Evolutionary conservation across 257 asterid genomes (phyloP).

Genomic region (Leonotis leonurus): DNA sequence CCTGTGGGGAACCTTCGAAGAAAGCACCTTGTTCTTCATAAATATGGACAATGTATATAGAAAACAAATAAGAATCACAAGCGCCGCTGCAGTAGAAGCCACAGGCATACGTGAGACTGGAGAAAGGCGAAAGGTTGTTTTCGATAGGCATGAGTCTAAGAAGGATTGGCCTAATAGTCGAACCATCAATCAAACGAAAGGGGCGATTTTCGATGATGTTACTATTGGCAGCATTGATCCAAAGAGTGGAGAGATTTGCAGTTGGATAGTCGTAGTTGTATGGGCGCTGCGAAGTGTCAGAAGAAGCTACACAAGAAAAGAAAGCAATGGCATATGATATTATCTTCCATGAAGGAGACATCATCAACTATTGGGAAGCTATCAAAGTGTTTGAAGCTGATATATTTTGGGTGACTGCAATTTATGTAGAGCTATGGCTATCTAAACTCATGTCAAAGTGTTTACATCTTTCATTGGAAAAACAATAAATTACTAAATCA

Average conservation of each 20-base stretch:
- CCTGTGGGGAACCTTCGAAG: background rate
- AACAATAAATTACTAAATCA: too few relatives aligned
- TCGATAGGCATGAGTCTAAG: background rate
- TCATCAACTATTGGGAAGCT: background rate
- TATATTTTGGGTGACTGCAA: too few relatives aligned
- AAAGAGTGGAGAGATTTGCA: background rate
- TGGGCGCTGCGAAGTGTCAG: background rate
- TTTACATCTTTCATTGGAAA: too few relatives aligned
- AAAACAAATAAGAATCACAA: slow-evolving; percentile 30
- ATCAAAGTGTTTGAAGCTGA: background rate
- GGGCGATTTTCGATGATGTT: background rate
- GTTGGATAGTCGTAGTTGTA: background rate
- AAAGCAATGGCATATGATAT: background rate
- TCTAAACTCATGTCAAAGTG: background rate
- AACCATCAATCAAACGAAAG: background rate
- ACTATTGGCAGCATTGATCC: background rate
- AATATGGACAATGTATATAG: slow-evolving; percentile 23
- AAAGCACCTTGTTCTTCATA: background rate
- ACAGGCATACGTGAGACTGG: slow-evolving; percentile 18
- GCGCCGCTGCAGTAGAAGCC: slow-evolving; percentile 36
- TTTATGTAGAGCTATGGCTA: too few relatives aligned
- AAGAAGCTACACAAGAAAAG: background rate
- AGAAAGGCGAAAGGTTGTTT: background rate
- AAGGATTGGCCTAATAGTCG: background rate
- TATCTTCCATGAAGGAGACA: background rate